These are phyloP conservation scores for Trichoderma sp. DNA, from an alignment of 2,329 filamentous ascomycete species.

Conservation along the genomic window DNA sequence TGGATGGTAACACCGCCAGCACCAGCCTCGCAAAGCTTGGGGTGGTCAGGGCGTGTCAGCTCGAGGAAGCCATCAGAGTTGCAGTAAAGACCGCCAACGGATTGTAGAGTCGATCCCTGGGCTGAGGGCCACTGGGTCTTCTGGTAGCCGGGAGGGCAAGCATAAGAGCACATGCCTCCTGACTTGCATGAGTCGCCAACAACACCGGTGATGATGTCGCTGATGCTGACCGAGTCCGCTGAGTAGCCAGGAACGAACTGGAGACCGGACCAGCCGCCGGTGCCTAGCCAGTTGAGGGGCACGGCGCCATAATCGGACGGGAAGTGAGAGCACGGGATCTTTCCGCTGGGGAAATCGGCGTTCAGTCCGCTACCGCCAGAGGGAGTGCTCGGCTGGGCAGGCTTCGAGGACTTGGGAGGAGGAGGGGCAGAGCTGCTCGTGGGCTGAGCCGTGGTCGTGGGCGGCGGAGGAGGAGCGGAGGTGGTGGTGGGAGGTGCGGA, in stretches of 20 bases:
- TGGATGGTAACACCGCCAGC: conserved; percentile 67
- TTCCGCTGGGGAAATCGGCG: conserved; percentile 70
- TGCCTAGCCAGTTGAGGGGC: conserved; percentile 62
- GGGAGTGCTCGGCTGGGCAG: not conserved
- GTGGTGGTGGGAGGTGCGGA: conserved; percentile 29
- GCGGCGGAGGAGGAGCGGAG: conserved; percentile 21
- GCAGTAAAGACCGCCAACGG: conserved; percentile 84
- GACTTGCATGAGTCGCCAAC: conserved; percentile 58
- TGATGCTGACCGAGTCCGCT: conserved; percentile 52
- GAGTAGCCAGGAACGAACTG: conserved; percentile 59
- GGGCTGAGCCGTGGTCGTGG: conserved; percentile 22
- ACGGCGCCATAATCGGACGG: conserved; percentile 80
- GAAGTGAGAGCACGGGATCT: conserved; percentile 68
- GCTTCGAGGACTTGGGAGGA: conserved; percentile 6
- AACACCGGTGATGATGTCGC: conserved; percentile 62
- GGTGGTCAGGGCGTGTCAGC: conserved; percentile 66
- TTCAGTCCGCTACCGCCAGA: conserved; percentile 52
- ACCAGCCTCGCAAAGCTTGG: conserved; percentile 73
- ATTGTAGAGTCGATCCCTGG: conserved; percentile 79
- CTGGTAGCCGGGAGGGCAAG: conserved; percentile 86
- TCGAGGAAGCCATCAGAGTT: conserved; percentile 68
- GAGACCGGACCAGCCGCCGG: conserved; percentile 77
- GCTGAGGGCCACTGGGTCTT: conserved; percentile 83
- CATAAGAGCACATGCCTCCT: conserved; percentile 82
- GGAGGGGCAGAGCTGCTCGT: conserved; percentile 29